Evolutionary conservation across 2,329 filamentous ascomycete genomes (phyloP).

Genomic region (Teratosphaeriaceae sp.): DNA sequence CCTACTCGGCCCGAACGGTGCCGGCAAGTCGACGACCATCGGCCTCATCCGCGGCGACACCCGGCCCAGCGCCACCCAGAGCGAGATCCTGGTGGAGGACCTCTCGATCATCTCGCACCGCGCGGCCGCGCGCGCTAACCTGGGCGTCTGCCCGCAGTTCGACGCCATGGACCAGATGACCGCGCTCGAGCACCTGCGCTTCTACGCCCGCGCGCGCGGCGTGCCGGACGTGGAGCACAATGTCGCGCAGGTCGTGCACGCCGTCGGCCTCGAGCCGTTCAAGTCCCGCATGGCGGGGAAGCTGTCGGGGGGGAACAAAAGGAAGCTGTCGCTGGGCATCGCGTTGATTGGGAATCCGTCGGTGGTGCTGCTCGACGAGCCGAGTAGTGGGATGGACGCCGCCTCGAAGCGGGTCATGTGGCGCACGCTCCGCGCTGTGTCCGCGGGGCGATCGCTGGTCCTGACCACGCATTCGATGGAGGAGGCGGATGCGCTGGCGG

Average conservation of each 20-base stretch:
- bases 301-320: constrained; percentile 84
- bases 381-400: constrained; percentile 81
- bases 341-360: constrained; percentile 88
- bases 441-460: constrained; percentile 71
- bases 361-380: constrained; percentile 83
- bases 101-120: constrained; percentile 67
- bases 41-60: constrained; percentile 85
- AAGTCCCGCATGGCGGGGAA: constrained; percentile 67
- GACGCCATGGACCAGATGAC: constrained; percentile 85
- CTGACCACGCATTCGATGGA: constrained; percentile 95
- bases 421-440: constrained; percentile 69
- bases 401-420: constrained; percentile 91
- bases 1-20: constrained; percentile 68
- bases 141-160: constrained; percentile 81
- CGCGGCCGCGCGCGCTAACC: constrained; percentile 63
- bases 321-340: constrained; percentile 85
- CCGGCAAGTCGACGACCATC: constrained; percentile 86
- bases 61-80: constrained; percentile 61
- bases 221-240: constrained; percentile 70
- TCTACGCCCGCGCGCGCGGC: constrained; percentile 81
- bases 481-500: constrained; percentile 83
- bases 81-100: constrained; percentile 74
- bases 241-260: constrained; percentile 68
- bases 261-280: constrained; percentile 70
- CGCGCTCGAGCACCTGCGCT: constrained; percentile 74